A percentile compares a stretch with the other conserved stretches of the same genome.
Evolutionary conservation across 257 asterid species (phyloP).

Genomic region (Knoxia roxburghii): DNA sequence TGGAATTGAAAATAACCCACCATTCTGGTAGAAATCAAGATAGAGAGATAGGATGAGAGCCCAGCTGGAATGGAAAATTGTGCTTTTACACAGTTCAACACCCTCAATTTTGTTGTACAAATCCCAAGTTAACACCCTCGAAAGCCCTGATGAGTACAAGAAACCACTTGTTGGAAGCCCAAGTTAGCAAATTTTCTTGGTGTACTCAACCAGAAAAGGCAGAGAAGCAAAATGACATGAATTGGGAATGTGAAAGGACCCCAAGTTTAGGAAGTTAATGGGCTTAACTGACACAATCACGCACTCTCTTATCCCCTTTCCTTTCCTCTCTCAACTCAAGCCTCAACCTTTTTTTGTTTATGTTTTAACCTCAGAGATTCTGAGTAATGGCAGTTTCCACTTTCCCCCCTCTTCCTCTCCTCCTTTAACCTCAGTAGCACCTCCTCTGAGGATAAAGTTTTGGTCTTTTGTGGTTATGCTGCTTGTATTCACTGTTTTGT

Average conservation of each 20-base stretch:
- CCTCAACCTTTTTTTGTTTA: conserved; percentile 5
- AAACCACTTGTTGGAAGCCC: neutral
- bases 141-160: conserved; percentile 10
- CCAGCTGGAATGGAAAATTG: conserved; percentile 11
- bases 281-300: conserved; percentile 15
- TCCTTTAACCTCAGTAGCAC: neutral
- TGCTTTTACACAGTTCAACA: neutral
- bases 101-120: conserved; percentile 9
- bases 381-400: conserved; percentile 4
- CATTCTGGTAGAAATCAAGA: neutral
- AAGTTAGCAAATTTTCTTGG: neutral
- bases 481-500: neutral
- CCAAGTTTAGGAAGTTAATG: conserved; percentile 8
- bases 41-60: neutral
- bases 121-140: conserved; percentile 14
- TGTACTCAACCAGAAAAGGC: neutral
- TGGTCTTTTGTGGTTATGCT: neutral
- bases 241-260: conserved; percentile 2
- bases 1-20: neutral
- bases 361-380: neutral
- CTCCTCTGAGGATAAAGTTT: neutral
- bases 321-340: neutral
- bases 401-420: neutral
- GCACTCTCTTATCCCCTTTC: conserved; percentile 1
- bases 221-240: conserved; percentile 1